Conservation (phyloP, 805 yeast species). For the Lachancea quebecensis region DNA sequence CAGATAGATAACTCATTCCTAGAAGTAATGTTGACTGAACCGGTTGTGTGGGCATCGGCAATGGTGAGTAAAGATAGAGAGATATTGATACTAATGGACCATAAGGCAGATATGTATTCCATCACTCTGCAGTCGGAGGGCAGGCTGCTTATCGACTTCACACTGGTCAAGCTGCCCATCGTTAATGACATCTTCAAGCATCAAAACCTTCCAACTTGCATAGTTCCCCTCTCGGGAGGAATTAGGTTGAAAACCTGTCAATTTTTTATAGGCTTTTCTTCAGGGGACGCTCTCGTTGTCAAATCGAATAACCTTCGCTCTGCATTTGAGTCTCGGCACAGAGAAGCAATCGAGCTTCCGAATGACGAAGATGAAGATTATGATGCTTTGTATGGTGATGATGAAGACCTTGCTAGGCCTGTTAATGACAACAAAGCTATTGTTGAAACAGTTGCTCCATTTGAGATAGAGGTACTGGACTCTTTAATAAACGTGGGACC, state of each 20-base stretch:
- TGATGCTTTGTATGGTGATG: slow-evolving; percentile 27
- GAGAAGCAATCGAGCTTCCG: slow-evolving; percentile 32
- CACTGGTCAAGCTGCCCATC: slow-evolving; percentile 25
- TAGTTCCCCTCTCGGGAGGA: slow-evolving; percentile 12
- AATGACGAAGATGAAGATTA: slow-evolving; percentile 33
- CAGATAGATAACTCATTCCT: slow-evolving; percentile 37
- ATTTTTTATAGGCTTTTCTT: slow-evolving; percentile 54
- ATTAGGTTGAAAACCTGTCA: slow-evolving; percentile 24
- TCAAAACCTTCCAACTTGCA: slow-evolving; percentile 25
- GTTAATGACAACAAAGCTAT: slow-evolving; percentile 9
- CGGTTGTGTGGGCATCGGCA: slow-evolving; percentile 32
- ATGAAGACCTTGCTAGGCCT: slow-evolving; percentile 8
- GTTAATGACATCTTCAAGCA: slow-evolving; percentile 25
- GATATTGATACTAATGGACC: slow-evolving; percentile 24
- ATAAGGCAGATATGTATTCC: slow-evolving; percentile 20
- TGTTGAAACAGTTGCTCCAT: slow-evolving; percentile 26
- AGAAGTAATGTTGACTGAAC: slow-evolving; percentile 18
- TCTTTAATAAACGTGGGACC: slow-evolving; percentile 65
- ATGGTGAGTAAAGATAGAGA: slow-evolving; percentile 13
- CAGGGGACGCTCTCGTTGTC: slow-evolving; percentile 50
- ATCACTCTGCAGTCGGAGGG: slow-evolving; percentile 27
- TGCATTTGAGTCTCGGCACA: slow-evolving; percentile 29
- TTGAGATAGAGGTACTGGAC: slow-evolving; percentile 45
- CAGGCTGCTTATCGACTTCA: slow-evolving; percentile 26
- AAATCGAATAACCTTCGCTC: slow-evolving; percentile 27